Conservation (phyloP, 208 protist genomes). For the Acanthamoeba lenticulata region DNA sequence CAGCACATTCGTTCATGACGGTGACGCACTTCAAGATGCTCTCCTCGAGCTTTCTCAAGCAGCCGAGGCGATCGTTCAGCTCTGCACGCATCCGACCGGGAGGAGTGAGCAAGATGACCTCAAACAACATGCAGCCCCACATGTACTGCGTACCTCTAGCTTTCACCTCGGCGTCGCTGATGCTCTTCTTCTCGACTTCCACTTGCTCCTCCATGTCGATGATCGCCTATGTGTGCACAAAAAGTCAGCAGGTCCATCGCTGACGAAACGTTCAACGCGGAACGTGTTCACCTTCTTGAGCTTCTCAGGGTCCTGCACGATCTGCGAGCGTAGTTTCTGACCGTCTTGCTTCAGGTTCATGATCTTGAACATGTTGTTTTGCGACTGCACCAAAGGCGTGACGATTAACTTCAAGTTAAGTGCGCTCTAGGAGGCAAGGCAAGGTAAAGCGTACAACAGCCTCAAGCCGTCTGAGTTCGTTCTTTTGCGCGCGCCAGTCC, state of each 20-base stretch:
- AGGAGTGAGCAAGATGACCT: not conserved
- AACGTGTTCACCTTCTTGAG: conserved; percentile 1
- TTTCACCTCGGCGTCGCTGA: not conserved
- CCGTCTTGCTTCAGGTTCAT: conserved; percentile 30
- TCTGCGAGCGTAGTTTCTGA: conserved; percentile 20
- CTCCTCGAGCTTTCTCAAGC: not conserved
- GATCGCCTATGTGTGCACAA: not conserved
- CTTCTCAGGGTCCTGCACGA: conserved; percentile 23
- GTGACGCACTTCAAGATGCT: conserved; percentile 12
- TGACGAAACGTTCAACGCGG: no score
- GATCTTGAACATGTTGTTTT: conserved; percentile 43
- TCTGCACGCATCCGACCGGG: not conserved
- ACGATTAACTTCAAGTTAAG: not conserved
- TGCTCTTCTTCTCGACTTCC: not conserved
- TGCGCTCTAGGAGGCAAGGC: not conserved
- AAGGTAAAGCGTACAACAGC: not conserved
- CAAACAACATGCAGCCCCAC: no score
- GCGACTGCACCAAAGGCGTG: not conserved
- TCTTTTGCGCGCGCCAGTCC: not conserved
- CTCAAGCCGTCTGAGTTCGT: not conserved
- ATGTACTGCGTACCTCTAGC: not conserved
- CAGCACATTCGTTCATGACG: conserved; percentile 11
- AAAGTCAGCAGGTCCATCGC: not conserved
- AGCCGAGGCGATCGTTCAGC: not conserved
- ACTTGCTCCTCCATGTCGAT: conserved; percentile 8